Conservation (phyloP, 176 grass and related monocot genomes). For the Aegilops longissima region DNA sequence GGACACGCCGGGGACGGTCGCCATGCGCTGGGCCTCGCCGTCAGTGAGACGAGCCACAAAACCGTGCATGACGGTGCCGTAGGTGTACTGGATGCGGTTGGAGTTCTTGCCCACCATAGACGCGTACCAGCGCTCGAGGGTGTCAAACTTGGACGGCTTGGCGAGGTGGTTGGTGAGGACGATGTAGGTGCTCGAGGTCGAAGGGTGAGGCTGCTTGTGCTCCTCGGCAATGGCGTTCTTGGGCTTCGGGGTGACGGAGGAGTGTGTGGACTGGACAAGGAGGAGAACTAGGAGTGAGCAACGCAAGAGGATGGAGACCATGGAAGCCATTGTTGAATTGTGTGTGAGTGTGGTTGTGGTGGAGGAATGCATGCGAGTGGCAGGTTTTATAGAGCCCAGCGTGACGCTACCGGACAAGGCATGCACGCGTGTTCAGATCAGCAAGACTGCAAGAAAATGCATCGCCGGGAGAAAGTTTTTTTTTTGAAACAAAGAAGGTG, state of each 20-base stretch:
- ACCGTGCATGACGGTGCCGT: conserved; percentile 51
- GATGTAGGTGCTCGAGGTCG: conserved; percentile 27
- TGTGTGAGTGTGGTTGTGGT: no score
- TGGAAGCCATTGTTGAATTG: conserved; percentile 12
- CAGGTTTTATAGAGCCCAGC: not conserved
- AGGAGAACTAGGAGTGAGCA: not conserved
- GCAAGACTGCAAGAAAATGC: no score
- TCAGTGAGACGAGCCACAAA: conserved; percentile 30
- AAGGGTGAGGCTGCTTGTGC: not conserved
- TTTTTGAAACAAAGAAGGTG: no score
- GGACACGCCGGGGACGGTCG: conserved; percentile 24
- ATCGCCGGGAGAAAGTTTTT: no score
- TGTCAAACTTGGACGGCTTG: conserved; percentile 33
- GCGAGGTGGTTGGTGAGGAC: conserved; percentile 35
- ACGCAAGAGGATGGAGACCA: not conserved
- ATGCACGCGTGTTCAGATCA: no score
- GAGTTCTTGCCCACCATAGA: conserved; percentile 29
- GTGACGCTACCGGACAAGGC: not conserved
- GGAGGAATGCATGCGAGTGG: not conserved
- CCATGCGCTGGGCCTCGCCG: conserved; percentile 27
- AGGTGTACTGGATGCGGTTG: conserved; percentile 38
- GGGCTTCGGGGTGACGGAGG: not conserved
- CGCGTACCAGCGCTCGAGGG: conserved; percentile 32
- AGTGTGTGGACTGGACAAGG: not conserved
- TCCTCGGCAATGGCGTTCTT: not conserved